These are phyloP conservation scores for Moringa oleifera DNA, from an alignment of 345 rosid genomes.

Conservation along the genomic window DNA sequence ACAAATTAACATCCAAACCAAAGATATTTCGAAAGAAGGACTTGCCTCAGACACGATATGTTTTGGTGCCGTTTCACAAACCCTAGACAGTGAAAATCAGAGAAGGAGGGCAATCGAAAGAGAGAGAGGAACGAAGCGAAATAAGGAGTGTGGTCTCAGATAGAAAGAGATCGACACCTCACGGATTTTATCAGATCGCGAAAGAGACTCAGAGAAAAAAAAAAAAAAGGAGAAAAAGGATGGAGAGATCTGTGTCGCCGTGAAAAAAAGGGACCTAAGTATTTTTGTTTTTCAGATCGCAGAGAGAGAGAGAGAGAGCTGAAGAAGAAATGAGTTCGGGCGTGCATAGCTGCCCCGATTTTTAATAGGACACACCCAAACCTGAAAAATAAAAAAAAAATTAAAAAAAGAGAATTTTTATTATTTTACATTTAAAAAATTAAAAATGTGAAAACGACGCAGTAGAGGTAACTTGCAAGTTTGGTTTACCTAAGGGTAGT, in stretches of 20 bases:
- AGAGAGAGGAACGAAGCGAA: too few species aligned
- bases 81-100: slow-evolving; percentile 29
- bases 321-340: too few species aligned
- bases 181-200: slow-evolving; percentile 19
- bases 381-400: too few species aligned
- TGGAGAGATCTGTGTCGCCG: slow-evolving; percentile 17
- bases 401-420: too few species aligned
- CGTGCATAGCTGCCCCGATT: too few species aligned
- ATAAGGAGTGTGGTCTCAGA: background rate
- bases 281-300: slow-evolving; percentile 28
- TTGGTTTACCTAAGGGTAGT: too few species aligned
- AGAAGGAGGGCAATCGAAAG: too few species aligned
- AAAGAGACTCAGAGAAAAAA: background rate
- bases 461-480: too few species aligned
- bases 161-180: slow-evolving; percentile 18
- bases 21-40: background rate
- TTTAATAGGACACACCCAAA: too few species aligned
- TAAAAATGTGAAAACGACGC: too few species aligned
- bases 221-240: background rate
- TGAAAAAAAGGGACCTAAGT: slow-evolving; percentile 12
- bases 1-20: background rate
- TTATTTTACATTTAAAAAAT: too few species aligned
- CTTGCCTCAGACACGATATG: slow-evolving; percentile 27
- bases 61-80: slow-evolving; percentile 17
- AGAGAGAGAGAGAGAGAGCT: background rate